These are phyloP conservation scores for Tuber brumale DNA, from an alignment of 495 filamentous ascomycete genomes.

Conservation along the genomic window DNA sequence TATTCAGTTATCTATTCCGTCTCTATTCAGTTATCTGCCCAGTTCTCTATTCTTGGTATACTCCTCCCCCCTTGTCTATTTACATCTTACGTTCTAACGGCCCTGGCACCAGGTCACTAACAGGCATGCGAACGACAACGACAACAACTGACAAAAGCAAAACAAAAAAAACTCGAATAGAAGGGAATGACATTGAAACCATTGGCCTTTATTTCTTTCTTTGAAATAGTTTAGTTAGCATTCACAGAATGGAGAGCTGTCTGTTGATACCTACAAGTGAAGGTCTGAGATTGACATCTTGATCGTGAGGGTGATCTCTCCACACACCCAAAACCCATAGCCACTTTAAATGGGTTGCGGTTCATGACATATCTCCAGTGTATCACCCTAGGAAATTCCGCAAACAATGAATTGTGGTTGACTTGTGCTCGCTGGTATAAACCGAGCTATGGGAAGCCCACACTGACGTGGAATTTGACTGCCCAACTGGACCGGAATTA, in stretches of 20 bases:
- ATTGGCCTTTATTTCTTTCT: not conserved
- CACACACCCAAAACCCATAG: not conserved
- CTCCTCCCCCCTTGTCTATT: not conserved
- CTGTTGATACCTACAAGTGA: not conserved
- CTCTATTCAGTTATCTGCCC: too few species aligned
- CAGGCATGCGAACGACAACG: not conserved
- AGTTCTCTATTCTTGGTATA: not conserved
- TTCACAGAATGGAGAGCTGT: not conserved
- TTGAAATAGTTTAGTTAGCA: not conserved
- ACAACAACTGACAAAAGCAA: not conserved
- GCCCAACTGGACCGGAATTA: not conserved
- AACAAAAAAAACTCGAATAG: not conserved
- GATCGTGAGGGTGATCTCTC: not conserved
- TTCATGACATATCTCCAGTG: not conserved
- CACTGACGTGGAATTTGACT: not conserved
- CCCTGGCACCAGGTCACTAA: not conserved
- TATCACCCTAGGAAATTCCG: not conserved
- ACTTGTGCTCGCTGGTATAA: not conserved
- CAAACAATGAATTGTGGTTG: not conserved
- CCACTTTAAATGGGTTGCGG: not conserved
- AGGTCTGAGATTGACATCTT: not conserved
- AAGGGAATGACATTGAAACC: not conserved
- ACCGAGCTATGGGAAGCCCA: not conserved
- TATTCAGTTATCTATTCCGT: not conserved
- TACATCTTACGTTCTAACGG: not conserved